Evolutionary conservation across 805 yeast species (phyloP), one percentile per base, ranked within the genome.

Genomic region (Candida maltosa): DNA sequence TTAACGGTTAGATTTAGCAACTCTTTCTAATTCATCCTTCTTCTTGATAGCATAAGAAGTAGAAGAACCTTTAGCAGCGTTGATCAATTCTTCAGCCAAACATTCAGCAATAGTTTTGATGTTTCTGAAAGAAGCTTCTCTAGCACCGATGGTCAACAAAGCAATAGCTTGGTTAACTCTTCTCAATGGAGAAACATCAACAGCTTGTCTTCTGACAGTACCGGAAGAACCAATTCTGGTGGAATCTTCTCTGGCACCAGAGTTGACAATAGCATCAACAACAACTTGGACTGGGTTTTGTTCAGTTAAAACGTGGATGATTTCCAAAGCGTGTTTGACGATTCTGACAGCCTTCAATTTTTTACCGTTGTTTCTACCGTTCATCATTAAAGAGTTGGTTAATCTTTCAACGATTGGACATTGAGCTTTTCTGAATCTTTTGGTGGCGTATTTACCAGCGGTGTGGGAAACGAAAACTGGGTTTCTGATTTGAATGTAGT

Each of bases 21-120:
- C 99, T 86, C 99, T 95, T 84, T 93, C 99, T 74, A 93, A 86
- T 83, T 93, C 99, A 75, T 93, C 99, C 95, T 93, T 93, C 98
- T 93, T 93, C 94, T 93, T 93, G 80, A 93, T 94, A 63, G 98
- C 98, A 74, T 89, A 94, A 67, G 98, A 93, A 73, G 97, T 94
- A 57, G 99, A 89, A 64, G 98, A 93, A 76, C 97, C 97, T 84
- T 93, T 93, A 68, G 95, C 98, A 65, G 99, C 99, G 82, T 93
- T 93, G 75, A 93, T 94, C 74, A 93, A 86, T 83, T 93, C 99
- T 81, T 93, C 99, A 69, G 99, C 97, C 71, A 93, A 86, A 78
- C 98, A 93, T 79, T 93, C 99, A 69, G 98, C 95, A 74, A 93
- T 93, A 72, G 97, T 88, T 87, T 94, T 93, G 79, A 93, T 79